Evolutionary conservation across 2,329 filamentous ascomycete genomes (phyloP).

Genomic region (Aspergillus glaucus): DNA sequence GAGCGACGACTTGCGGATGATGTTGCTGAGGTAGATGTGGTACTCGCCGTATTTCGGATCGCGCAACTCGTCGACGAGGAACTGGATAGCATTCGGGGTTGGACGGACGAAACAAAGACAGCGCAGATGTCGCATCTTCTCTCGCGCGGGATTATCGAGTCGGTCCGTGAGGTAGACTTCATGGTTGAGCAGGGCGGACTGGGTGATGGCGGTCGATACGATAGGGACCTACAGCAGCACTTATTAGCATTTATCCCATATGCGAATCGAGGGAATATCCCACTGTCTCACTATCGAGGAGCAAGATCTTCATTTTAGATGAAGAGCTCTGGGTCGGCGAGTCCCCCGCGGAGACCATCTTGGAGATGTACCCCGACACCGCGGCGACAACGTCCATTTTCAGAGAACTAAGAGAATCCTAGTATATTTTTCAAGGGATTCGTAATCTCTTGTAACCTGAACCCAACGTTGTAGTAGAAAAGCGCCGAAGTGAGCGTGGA

Average conservation of each 20-base stretch:
- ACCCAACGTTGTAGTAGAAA: no score
- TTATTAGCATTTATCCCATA: no score
- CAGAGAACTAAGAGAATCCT: constrained; percentile 11
- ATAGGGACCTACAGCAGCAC: constrained; percentile 60
- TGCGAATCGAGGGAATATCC: constrained; percentile 23
- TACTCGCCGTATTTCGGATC: constrained; percentile 98
- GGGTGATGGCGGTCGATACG: constrained; percentile 89
- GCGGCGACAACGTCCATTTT: constrained; percentile 91
- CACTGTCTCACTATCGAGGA: constrained; percentile 87
- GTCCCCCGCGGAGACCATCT: constrained; percentile 86
- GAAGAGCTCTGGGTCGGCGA: constrained; percentile 52
- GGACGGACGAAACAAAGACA: constrained; percentile 91
- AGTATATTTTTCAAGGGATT: background rate
- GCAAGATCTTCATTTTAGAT: constrained; percentile 94
- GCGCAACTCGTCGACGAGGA: constrained; percentile 87
- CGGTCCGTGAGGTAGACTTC: constrained; percentile 98
- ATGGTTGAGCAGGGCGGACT: constrained; percentile 89
- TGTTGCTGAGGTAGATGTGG: constrained; percentile 94
- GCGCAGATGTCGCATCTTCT: constrained; percentile 96
- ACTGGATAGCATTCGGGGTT: constrained; percentile 85
- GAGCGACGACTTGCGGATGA: constrained; percentile 91
- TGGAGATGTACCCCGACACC: constrained; percentile 89
- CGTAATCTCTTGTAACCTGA: background rate
- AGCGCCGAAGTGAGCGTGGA: constrained; percentile 3
- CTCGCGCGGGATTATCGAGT: constrained; percentile 78